A percentile compares a stretch with the other conserved stretches of the same genome.
Conservation (phyloP, 257 asterid species). For the Solanum etuberosum region DNA sequence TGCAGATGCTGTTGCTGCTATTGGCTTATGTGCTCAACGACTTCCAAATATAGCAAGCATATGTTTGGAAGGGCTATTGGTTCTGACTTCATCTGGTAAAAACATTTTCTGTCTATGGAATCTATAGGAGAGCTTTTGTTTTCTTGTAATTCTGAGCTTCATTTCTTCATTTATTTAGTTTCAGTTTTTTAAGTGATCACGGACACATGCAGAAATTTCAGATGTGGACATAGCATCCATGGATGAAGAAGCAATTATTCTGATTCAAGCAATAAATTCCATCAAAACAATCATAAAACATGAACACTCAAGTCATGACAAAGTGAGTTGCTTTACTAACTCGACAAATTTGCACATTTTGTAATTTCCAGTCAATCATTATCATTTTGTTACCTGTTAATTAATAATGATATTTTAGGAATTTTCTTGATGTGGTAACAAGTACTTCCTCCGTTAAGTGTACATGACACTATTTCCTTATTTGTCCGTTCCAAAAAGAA, state of each 20-base stretch:
- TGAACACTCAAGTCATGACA: slow-evolving; percentile 67
- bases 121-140: slow-evolving; percentile 4
- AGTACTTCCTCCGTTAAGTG: not conserved
- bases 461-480: not conserved
- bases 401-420: not conserved
- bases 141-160: not conserved
- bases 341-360: not conserved
- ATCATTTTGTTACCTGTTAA: not conserved
- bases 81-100: slow-evolving; percentile 62
- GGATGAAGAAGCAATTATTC: slow-evolving; percentile 61
- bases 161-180: not conserved
- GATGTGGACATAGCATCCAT: slow-evolving; percentile 29
- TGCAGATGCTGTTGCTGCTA: slow-evolving; percentile 90
- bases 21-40: slow-evolving; percentile 74
- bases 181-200: slow-evolving; percentile 4
- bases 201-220: slow-evolving; percentile 42
- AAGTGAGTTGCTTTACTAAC: slow-evolving; percentile 30
- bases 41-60: slow-evolving; percentile 57
- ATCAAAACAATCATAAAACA: slow-evolving; percentile 68
- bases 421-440: not conserved
- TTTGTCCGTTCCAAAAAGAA: not conserved
- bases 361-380: not conserved
- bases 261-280: slow-evolving; percentile 77
- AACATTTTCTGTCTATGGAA: slow-evolving; percentile 6
- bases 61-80: slow-evolving; percentile 78